phyloP scores from a whole-genome alignment of 768 basidiomycete genomes.

The Polyporus arcularius region DNA sequence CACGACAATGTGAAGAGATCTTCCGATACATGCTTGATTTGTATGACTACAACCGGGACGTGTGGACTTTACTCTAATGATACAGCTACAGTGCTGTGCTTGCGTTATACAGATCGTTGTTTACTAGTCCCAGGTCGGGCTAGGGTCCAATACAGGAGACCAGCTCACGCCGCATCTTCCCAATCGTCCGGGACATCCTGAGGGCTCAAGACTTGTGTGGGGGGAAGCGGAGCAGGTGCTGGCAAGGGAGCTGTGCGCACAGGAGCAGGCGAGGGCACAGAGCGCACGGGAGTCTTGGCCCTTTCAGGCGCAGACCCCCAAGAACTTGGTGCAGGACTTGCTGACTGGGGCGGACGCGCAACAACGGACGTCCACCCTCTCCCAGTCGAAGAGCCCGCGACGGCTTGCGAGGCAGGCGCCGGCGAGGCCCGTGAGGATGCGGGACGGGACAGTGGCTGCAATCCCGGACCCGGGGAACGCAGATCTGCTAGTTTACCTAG shows the following conservation, averaged over 20 bases:
- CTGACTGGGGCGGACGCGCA: constrained; percentile 17
- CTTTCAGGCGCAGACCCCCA: constrained; percentile 14
- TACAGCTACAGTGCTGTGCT: too few species aligned
- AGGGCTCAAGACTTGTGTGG: constrained; percentile 11
- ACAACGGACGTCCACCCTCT: constrained; percentile 38
- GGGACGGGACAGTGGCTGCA: constrained; percentile 20
- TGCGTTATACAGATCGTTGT: too few species aligned
- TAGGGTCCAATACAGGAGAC: too few species aligned
- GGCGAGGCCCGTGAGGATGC: constrained; percentile 12
- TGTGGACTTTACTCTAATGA: too few species aligned
- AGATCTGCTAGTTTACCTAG: constrained; percentile 67
- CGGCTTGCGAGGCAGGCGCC: constrained; percentile 7
- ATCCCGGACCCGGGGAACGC: constrained; percentile 36
- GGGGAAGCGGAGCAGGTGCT: constrained; percentile 7
- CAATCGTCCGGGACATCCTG: constrained; percentile 50
- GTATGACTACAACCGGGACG: too few species aligned
- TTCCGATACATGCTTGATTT: too few species aligned
- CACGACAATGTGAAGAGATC: too few species aligned
- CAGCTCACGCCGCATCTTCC: constrained; percentile 50
- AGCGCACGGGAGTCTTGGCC: constrained; percentile 8
- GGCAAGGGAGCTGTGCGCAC: neutral
- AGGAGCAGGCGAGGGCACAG: constrained; percentile 17
- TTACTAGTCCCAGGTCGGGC: too few species aligned
- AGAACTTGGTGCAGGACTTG: constrained; percentile 13
- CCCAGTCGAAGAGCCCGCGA: constrained; percentile 7